phyloP scores from a whole-genome alignment of 768 basidiomycete genomes.

The Artomyces pyxidatus region DNA sequence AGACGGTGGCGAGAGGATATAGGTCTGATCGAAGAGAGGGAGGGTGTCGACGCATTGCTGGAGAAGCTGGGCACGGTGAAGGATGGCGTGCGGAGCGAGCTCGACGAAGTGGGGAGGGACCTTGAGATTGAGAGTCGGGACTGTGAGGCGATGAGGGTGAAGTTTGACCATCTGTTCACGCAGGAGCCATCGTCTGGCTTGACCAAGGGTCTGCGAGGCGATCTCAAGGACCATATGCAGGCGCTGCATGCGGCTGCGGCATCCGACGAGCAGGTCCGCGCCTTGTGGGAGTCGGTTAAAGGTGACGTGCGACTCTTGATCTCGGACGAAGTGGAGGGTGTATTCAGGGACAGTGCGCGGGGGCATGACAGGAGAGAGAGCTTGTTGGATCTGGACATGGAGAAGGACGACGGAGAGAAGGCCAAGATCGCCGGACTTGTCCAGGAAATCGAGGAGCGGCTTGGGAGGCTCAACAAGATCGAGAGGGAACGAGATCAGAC shows the following conservation, averaged over 20 bases:
- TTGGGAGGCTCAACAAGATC: conserved; percentile 76
- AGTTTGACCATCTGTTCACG: conserved; percentile 81
- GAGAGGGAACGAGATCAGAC: conserved; percentile 79
- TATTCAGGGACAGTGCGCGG: conserved; percentile 49
- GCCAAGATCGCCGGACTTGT: conserved; percentile 60
- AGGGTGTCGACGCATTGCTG: conserved; percentile 59
- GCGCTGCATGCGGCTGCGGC: conserved; percentile 69
- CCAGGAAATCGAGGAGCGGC: conserved; percentile 66
- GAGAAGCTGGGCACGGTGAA: conserved; percentile 52
- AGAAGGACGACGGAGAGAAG: conserved; percentile 59
- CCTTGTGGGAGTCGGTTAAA: conserved; percentile 64
- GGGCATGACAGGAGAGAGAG: conserved; percentile 31
- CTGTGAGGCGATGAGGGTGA: conserved; percentile 83
- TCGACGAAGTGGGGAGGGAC: conserved; percentile 55
- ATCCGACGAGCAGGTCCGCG: conserved; percentile 69
- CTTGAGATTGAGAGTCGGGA: conserved; percentile 79
- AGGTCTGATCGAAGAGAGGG: conserved; percentile 53
- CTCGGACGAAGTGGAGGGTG: conserved; percentile 50
- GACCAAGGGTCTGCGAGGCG: conserved; percentile 64
- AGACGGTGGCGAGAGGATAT: conserved; percentile 73
- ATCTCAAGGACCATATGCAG: conserved; percentile 66
- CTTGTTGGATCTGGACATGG: conserved; percentile 69
- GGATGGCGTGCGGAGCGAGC: conserved; percentile 44
- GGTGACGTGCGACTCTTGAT: conserved; percentile 58
- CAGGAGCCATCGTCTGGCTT: conserved; percentile 74